Percentiles rank a stretch among this genome's conserved stretches.
Conservation (phyloP, 1,139 yeast genomes). For the Hemisphaericaspora xylofermentans region DNA sequence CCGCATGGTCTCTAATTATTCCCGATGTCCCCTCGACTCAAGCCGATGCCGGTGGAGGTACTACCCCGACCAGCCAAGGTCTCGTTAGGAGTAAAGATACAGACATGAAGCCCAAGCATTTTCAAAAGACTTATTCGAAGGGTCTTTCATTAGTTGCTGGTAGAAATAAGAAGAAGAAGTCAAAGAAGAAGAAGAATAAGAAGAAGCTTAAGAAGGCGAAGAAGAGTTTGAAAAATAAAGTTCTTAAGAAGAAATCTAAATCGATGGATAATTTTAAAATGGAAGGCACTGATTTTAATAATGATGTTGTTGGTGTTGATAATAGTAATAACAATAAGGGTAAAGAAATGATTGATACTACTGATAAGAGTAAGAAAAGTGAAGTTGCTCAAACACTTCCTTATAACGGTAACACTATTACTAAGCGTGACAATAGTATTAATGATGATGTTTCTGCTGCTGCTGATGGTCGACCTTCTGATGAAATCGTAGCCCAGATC, state of each 20-base stretch:
- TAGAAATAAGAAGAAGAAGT: conserved; percentile 1
- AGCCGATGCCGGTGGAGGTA: neutral
- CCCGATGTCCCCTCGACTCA: neutral
- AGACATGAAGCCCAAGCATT: conserved; percentile 3
- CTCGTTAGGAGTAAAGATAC: too few relatives aligned
- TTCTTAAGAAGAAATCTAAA: too few relatives aligned
- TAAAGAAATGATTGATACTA: too few relatives aligned
- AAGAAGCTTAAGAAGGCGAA: neutral
- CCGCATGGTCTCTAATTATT: neutral
- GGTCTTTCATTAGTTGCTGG: conserved; percentile 4
- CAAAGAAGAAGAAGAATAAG: conserved; percentile 1
- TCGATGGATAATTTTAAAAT: too few relatives aligned
- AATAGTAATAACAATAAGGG: too few relatives aligned
- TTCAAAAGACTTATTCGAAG: conserved; percentile 4
- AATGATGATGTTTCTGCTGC: conserved; percentile 1
- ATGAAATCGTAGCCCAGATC: neutral
- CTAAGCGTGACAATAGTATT: too few relatives aligned
- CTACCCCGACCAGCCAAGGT: neutral
- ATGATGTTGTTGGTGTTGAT: too few relatives aligned
- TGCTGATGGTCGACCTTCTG: conserved; percentile 1
- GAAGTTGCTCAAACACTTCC: too few relatives aligned
- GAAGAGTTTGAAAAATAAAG: too few relatives aligned
- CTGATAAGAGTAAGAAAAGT: too few relatives aligned
- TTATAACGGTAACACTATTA: too few relatives aligned
- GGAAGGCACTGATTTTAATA: too few relatives aligned